phyloP scores from a whole-genome alignment of 2,329 filamentous ascomycete genomes.

The Xylariaceae sp. region DNA sequence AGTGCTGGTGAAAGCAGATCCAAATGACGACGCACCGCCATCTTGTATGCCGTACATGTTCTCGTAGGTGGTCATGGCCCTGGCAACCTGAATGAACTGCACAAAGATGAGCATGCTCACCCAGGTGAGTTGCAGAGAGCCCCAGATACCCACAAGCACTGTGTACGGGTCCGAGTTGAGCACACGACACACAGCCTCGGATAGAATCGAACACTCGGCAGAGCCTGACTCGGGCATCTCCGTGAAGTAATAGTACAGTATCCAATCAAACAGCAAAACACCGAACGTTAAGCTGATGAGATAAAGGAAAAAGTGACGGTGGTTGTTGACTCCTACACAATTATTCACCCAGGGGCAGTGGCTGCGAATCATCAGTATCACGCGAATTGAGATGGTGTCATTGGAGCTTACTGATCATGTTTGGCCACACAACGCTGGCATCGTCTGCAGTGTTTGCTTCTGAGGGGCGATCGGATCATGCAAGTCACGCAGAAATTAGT shows the following conservation, averaged over 20 bases:
- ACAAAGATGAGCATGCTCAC: slow-evolving; percentile 96
- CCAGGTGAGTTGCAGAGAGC: slow-evolving; percentile 82
- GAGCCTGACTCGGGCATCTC: slow-evolving; percentile 48
- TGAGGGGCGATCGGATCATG: slow-evolving; percentile 87
- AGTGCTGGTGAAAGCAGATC: slow-evolving; percentile 74
- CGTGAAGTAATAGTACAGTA: slow-evolving; percentile 70
- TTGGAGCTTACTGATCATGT: slow-evolving; percentile 78
- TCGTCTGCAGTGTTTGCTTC: slow-evolving; percentile 92
- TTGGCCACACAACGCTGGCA: slow-evolving; percentile 92
- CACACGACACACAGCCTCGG: slow-evolving; percentile 68
- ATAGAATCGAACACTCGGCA: slow-evolving; percentile 68
- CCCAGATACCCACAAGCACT: slow-evolving; percentile 75
- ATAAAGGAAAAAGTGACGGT: slow-evolving; percentile 92
- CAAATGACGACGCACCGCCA: slow-evolving; percentile 49
- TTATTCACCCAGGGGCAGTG: slow-evolving; percentile 99
- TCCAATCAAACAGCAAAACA: slow-evolving; percentile 65
- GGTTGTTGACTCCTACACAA: slow-evolving; percentile 92
- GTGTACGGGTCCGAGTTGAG: slow-evolving; percentile 82
- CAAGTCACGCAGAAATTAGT: slow-evolving; percentile 90
- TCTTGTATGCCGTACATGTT: slow-evolving; percentile 82
- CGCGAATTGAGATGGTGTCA: background rate
- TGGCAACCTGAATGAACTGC: slow-evolving; percentile 86
- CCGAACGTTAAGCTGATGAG: slow-evolving; percentile 73
- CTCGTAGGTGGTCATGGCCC: slow-evolving; percentile 93
- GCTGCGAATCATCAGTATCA: slow-evolving; percentile 40